phyloP scores from a whole-genome alignment of 2,329 filamentous ascomycete genomes.

The Fusarium devonianum region DNA sequence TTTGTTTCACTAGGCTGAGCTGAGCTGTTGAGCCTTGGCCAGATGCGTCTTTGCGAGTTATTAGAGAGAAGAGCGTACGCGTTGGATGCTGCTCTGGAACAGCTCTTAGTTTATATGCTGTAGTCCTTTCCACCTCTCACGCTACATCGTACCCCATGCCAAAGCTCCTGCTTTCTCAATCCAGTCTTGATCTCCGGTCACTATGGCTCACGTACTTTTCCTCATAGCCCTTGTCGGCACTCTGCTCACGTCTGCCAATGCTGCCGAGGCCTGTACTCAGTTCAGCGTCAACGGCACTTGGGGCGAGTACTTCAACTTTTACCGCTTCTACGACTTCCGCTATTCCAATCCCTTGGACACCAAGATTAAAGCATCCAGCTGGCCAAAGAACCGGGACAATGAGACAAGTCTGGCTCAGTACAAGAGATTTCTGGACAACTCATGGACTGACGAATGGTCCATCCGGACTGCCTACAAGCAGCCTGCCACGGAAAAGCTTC shows the following conservation, averaged over 20 bases:
- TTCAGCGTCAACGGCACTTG: conserved; percentile 13
- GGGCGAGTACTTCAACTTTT: conserved; percentile 8
- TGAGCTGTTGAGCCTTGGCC: no score
- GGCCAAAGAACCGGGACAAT: conserved; percentile 4
- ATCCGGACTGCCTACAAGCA: conserved; percentile 4
- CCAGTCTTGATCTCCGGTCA: no score
- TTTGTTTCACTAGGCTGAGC: no score
- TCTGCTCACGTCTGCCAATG: background rate
- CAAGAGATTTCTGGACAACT: conserved; percentile 9
- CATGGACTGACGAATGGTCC: conserved; percentile 15
- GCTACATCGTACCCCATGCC: no score
- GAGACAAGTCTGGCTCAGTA: conserved; percentile 2
- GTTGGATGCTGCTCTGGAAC: no score
- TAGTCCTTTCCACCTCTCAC: no score
- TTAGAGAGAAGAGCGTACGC: no score
- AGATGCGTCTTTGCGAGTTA: no score
- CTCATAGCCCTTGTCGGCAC: background rate
- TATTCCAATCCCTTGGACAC: background rate
- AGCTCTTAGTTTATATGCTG: no score
- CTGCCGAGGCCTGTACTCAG: conserved; percentile 2
- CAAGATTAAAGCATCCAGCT: background rate
- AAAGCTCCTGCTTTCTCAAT: no score
- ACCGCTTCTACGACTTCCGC: conserved; percentile 17
- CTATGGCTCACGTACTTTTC: no score
- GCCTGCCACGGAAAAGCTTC: conserved; percentile 8